Evolutionary conservation across 441 rosid species (phyloP), one percentile per base, ranked within the genome.

Genomic region (Gossypium lobatum): DNA sequence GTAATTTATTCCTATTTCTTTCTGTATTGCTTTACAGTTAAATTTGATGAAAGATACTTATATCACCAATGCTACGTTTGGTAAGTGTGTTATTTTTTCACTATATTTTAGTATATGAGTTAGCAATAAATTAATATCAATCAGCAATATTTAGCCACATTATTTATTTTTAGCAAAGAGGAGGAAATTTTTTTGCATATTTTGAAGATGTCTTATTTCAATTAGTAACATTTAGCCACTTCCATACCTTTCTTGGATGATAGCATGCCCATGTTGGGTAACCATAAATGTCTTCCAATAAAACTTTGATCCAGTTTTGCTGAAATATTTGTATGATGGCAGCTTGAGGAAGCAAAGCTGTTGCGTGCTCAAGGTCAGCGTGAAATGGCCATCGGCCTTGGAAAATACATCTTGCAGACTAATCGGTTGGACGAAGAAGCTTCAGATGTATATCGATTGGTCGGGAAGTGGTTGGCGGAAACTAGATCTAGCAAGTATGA

Each of bases 381-480:
- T 82, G 98, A 96, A 85, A 91, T 89, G 93, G 95, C 99, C 60
- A 93, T 96, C 80, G 87, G 89, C 83, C 95, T 93, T 78, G 98
- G 93, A 57, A 90, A 87, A 76, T 90, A 89, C 81, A 83, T 93
- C 73, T 87, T 92, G 64, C 83, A 89, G 75, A 88, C 92, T 82
- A 85, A 85, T 77, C 78, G 82, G 73, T 78, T 86, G 75, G 79
- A 83, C 63, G 97, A 90, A 79, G 93, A 84, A 72, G 86, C 90
- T 75, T 86, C 98, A 48, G 90, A 93, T 75, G 91, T 92, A 20
- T 78, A 85, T 79, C 95, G 98, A 79, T 83, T 95, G 87, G 89
- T 90, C 39, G 99, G 99, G 54, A 95, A 93, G 84, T 95, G 99
- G 99, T 90, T 95, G 71, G 99, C 96, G 7, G 97, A 93, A 89